Evolutionary conservation across 176 grass and related monocot species (phyloP).

Genomic region (Carex cristatella): DNA sequence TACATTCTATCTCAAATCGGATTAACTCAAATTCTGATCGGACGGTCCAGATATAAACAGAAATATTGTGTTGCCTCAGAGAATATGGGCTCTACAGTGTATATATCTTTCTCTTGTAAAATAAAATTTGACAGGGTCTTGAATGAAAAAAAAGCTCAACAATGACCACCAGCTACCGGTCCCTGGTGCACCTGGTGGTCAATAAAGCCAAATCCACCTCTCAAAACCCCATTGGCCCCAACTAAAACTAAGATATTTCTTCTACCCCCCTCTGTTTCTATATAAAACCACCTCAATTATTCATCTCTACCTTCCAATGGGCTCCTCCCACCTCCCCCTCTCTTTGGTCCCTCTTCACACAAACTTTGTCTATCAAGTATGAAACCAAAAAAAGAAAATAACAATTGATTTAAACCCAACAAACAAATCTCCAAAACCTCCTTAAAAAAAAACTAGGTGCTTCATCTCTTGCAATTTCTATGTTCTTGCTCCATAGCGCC

Average conservation of each 20-base stretch:
- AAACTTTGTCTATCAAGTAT: background rate
- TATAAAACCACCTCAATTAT: background rate
- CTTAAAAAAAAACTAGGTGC: constrained; percentile 22
- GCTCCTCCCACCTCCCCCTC: constrained; percentile 14
- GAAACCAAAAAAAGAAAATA: background rate
- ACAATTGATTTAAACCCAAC: background rate
- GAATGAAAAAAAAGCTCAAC: too few species aligned
- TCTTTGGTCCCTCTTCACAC: background rate
- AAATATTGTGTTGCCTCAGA: too few species aligned
- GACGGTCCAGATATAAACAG: too few species aligned
- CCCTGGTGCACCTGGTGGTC: too few species aligned
- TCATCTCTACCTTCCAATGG: constrained; percentile 35
- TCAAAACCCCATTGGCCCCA: background rate
- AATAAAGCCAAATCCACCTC: background rate
- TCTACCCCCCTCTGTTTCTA: background rate
- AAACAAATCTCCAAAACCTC: constrained; percentile 8
- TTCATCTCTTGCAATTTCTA: background rate
- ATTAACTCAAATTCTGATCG: too few species aligned
- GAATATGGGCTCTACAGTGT: too few species aligned
- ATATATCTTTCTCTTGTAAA: background rate
- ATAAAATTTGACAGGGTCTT: background rate
- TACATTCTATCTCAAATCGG: too few species aligned
- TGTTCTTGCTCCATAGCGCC: constrained; percentile 3
- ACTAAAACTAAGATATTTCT: background rate
- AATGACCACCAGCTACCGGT: background rate